Percentiles rank a stretch among this genome's conserved stretches.
Conservation (phyloP, 495 filamentous ascomycete genomes). For the Cairneyella variabilis region DNA sequence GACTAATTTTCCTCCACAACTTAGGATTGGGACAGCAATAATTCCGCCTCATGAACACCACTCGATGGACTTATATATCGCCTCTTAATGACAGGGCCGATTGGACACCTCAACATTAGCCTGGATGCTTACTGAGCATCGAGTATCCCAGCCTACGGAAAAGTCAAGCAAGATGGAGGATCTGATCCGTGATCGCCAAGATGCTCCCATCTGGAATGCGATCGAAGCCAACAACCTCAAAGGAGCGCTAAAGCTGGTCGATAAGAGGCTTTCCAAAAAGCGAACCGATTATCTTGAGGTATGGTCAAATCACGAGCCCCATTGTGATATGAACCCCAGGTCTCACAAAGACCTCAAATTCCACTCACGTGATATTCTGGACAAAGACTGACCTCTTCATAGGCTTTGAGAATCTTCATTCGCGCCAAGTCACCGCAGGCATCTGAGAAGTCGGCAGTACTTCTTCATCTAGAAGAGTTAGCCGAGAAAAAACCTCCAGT, state of each 20-base stretch:
- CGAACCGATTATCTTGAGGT: constrained; percentile 39
- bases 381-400: neutral
- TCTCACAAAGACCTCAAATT: too few species aligned
- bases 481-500: constrained; percentile 24
- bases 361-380: constrained; percentile 15
- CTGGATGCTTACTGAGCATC: too few species aligned
- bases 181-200: constrained; percentile 35
- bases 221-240: constrained; percentile 55
- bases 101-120: too few species aligned
- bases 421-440: constrained; percentile 9
- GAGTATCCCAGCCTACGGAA: too few species aligned
- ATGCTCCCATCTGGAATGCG: constrained; percentile 53
- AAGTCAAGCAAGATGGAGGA: constrained; percentile 4
- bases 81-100: too few species aligned
- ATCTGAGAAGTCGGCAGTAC: constrained; percentile 44
- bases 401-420: constrained; percentile 26
- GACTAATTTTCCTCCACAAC: too few species aligned
- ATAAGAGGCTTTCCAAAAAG: constrained; percentile 53
- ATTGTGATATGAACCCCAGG: too few species aligned
- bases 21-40: too few species aligned
- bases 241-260: constrained; percentile 54
- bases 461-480: constrained; percentile 29
- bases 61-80: too few species aligned
- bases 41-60: too few species aligned
- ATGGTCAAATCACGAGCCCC: constrained; percentile 5